Evolutionary conservation across 1,139 yeast genomes (phyloP), one percentile per base, ranked within the genome.

Genomic region (Taiozyma onychis): DNA sequence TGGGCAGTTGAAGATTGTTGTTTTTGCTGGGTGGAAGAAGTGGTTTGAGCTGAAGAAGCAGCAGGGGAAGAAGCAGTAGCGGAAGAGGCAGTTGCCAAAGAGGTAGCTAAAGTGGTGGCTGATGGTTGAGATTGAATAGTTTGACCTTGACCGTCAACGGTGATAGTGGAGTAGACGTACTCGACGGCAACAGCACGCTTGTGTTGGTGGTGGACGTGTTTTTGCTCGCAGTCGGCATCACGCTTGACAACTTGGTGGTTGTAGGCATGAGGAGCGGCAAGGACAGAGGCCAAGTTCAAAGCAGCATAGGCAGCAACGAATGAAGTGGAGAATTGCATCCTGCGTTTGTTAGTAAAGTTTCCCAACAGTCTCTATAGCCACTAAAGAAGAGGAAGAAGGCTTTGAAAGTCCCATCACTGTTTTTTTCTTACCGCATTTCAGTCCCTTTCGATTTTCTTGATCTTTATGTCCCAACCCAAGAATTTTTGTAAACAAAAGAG

Each of bases 141-240:
- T 39, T 52, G 54, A 48, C 96, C 95, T 46, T 77, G 65, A 56
- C 76, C 80, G 67, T 88, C 84, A 53, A 89, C 96, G 51, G 85
- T 77, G 55, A 84, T 81, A 43, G 91, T 84, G 62, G 83, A 84
- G 68, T 87, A 88, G 55, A 87, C 91, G 68, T 85, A 83, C 68
- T 88, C 89, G 61, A 87, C 81, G 54, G 88, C 95, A 58, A 85
- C 80, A 47, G 88, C 88, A 73, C 90, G 81, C 73, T 82, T 83
- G 69, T 83, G 85, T 60, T 77, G 80, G 68, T 84, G 87, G 71
- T 86, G 95, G 59, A 69, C 73, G 66, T 77, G 81, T 61, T 54
- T 66, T 44, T 67, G 59, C 30, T 63, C 54, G 48, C 66, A 64
- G 41, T 59, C 66, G 41, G 61, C 64, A 43, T 57, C 65, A 39